Evolutionary conservation across 2,329 filamentous ascomycete genomes (phyloP).

Genomic region (Clarireedia hainanense): DNA sequence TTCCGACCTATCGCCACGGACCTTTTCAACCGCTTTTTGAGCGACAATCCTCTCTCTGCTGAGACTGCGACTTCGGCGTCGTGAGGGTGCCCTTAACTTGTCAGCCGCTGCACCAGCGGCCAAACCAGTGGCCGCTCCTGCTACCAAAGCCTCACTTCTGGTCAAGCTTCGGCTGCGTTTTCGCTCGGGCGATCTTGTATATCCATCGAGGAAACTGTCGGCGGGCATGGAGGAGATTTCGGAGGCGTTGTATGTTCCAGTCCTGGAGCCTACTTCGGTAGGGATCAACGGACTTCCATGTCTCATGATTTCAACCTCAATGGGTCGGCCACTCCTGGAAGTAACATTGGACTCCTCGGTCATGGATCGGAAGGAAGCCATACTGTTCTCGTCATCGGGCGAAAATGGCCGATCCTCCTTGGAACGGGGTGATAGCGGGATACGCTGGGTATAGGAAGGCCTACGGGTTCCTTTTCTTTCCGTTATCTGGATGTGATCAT

Average conservation of each 20-base stretch:
- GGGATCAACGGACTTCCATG: constrained; percentile 62
- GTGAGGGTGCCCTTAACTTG: constrained; percentile 50
- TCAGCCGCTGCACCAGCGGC: constrained; percentile 31
- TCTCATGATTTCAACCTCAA: constrained; percentile 78
- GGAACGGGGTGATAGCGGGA: constrained; percentile 48
- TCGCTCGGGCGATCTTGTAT: constrained; percentile 24
- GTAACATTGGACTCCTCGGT: constrained; percentile 72
- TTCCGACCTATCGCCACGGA: constrained; percentile 43
- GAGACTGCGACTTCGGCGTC: constrained; percentile 52
- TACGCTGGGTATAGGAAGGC: constrained; percentile 59
- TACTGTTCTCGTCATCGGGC: constrained; percentile 56
- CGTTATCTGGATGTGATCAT: constrained; percentile 80
- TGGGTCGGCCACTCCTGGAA: constrained; percentile 56
- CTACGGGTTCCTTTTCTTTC: constrained; percentile 68
- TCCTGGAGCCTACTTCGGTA: constrained; percentile 51
- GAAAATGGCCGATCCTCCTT: constrained; percentile 35
- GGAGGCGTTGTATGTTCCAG: constrained; percentile 60
- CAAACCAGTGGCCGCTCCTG: constrained; percentile 34
- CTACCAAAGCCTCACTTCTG: constrained; percentile 22
- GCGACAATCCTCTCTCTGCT: constrained; percentile 57
- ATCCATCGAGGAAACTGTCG: constrained; percentile 59
- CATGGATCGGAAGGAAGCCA: constrained; percentile 68
- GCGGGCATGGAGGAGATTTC: constrained; percentile 79
- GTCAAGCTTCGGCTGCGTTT: constrained; percentile 27
- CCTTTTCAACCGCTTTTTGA: constrained; percentile 61